A percentile compares a stretch with the other conserved stretches of the same genome.
These are phyloP conservation scores for Leccinum subgranulosum DNA, from an alignment of 768 basidiomycete species.

Conservation along the genomic window DNA sequence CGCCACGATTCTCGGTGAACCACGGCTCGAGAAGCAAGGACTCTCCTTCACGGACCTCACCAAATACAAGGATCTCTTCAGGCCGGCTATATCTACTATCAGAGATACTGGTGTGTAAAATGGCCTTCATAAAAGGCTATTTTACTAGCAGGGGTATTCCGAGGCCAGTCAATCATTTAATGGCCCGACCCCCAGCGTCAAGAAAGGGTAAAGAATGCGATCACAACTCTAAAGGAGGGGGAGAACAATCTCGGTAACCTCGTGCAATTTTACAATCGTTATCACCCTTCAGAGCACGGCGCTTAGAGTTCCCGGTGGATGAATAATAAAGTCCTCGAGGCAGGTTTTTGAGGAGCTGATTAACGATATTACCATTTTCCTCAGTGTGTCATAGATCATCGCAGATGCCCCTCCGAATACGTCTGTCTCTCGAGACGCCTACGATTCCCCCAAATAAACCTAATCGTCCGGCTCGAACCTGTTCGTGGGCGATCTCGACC, in stretches of 20 bases:
- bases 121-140: not conserved
- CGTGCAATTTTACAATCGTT: slow-evolving; percentile 37
- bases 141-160: not conserved
- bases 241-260: slow-evolving; percentile 39
- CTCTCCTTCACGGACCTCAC: slow-evolving; percentile 13
- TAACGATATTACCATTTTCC: not conserved
- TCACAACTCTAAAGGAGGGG: not conserved
- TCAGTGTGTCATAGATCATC: slow-evolving; percentile 5
- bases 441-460: slow-evolving; percentile 18
- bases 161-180: not conserved
- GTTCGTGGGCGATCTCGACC: not conserved
- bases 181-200: slow-evolving; percentile 11
- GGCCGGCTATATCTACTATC: too few species aligned
- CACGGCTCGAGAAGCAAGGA: slow-evolving; percentile 10
- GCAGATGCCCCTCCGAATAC: slow-evolving; percentile 7
- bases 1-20: slow-evolving; percentile 16
- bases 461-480: slow-evolving; percentile 26
- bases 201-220: slow-evolving; percentile 9
- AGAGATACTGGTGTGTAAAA: not conserved
- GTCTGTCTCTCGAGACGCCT: slow-evolving; percentile 18
- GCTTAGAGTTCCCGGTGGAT: slow-evolving; percentile 41
- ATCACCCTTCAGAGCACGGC: slow-evolving; percentile 32
- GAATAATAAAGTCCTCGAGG: slow-evolving; percentile 18
- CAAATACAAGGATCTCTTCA: not conserved
- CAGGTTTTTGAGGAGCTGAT: not conserved